These are phyloP conservation scores for Oryza australiensis DNA, from an alignment of 176 grass and related monocot genomes.

Conservation along the genomic window DNA sequence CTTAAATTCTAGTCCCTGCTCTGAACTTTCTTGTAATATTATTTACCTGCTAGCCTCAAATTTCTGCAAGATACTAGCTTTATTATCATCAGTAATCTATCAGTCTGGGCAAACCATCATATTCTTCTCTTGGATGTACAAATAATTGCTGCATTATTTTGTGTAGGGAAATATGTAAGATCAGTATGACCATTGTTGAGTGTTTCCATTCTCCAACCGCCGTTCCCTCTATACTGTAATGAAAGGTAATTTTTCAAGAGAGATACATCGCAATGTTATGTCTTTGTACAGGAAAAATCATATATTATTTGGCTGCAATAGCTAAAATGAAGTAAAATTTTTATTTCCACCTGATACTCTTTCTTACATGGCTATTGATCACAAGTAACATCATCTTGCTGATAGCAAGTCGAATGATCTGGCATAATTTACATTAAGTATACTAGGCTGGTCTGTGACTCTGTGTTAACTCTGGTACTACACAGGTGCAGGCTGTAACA, in stretches of 20 bases:
- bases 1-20: background rate
- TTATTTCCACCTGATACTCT: conserved; percentile 23
- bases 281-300: conserved; percentile 19
- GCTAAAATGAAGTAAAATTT: conserved; percentile 12
- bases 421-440: conserved; percentile 36
- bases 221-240: conserved; percentile 2
- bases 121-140: background rate
- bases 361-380: conserved; percentile 13
- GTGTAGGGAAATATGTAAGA: background rate
- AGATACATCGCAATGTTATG: background rate
- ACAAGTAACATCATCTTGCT: conserved; percentile 4
- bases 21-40: background rate
- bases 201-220: conserved; percentile 1
- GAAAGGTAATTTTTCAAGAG: background rate
- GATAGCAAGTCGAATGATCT: conserved; percentile 18
- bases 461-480: conserved; percentile 42
- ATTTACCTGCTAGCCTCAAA: conserved; percentile 15
- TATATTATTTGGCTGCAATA: background rate
- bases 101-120: background rate
- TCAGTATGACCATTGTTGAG: background rate
- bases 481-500: conserved; percentile 51
- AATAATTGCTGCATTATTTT: background rate
- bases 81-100: background rate
- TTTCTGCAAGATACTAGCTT: background rate
- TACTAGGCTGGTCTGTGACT: conserved; percentile 36